These are phyloP conservation scores for Apiospora pterosperma DNA, from an alignment of 2,329 filamentous ascomycete species.

Conservation along the genomic window DNA sequence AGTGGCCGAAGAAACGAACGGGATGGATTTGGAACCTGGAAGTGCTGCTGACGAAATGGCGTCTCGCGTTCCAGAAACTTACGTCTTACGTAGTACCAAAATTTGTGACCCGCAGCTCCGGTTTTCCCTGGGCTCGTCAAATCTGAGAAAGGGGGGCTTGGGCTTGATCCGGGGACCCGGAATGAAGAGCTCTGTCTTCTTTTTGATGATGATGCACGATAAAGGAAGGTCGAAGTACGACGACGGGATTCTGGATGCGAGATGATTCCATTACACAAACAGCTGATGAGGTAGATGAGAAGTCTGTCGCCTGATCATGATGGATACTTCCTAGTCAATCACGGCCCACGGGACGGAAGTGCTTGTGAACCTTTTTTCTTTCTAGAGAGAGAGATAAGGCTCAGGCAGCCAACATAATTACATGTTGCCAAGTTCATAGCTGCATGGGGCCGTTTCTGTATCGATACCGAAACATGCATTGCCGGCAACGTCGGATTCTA, in stretches of 20 bases:
- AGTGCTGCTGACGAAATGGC: constrained; percentile 2
- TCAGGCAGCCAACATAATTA: background rate
- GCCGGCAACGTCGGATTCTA: background rate
- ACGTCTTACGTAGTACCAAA: constrained; percentile 1
- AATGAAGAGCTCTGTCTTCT: background rate
- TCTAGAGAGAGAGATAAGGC: background rate
- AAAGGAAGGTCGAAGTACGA: background rate
- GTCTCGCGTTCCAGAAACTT: constrained; percentile 1
- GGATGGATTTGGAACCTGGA: background rate
- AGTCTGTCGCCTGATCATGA: background rate
- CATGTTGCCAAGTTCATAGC: too few species aligned
- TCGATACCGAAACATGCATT: background rate
- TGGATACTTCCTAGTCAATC: background rate
- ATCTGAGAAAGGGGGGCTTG: constrained; percentile 1
- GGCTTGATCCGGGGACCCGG: background rate
- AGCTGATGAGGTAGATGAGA: background rate
- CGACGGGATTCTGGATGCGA: background rate
- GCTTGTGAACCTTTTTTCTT: background rate
- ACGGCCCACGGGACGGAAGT: background rate
- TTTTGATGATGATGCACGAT: background rate
- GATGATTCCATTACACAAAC: background rate
- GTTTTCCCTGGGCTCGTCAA: background rate
- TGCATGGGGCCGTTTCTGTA: background rate
- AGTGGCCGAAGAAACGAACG: background rate
- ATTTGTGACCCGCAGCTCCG: background rate